These are phyloP conservation scores for Rosa persica DNA, from an alignment of 306 rosid genomes.

Conservation along the genomic window DNA sequence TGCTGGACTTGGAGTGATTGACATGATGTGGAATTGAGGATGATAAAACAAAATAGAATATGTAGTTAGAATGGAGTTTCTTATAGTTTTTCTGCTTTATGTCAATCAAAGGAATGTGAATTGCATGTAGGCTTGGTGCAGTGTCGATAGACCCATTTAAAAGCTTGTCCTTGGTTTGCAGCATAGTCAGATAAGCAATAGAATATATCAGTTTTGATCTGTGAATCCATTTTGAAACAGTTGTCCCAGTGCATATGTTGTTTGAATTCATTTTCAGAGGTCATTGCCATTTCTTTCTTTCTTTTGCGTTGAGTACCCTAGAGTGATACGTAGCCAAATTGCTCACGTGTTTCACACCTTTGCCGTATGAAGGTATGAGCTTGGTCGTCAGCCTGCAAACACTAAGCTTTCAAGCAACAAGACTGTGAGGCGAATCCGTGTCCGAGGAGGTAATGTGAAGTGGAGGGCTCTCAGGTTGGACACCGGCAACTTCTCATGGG, in stretches of 20 bases:
- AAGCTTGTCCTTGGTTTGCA: background rate
- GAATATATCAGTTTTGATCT: background rate
- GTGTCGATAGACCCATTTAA: background rate
- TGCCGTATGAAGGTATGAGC: slow-evolving; percentile 39
- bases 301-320: background rate
- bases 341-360: too few species aligned
- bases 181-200: background rate
- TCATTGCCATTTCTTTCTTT: background rate
- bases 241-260: background rate
- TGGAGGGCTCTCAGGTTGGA: slow-evolving; percentile 55
- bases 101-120: background rate
- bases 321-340: background rate
- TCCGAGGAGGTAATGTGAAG: slow-evolving; percentile 45
- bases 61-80: background rate
- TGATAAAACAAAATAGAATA: background rate
- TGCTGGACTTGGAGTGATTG: background rate
- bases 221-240: background rate
- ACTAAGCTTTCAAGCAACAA: slow-evolving; percentile 51
- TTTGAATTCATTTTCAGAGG: background rate
- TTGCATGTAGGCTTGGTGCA: background rate
- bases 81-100: background rate
- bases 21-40: background rate
- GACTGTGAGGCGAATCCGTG: slow-evolving; percentile 45
- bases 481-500: slow-evolving; percentile 51
- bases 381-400: slow-evolving; percentile 45